Evolutionary conservation across 2,329 filamentous ascomycete species (phyloP).

Genomic region (Tolypocladium sp.): DNA sequence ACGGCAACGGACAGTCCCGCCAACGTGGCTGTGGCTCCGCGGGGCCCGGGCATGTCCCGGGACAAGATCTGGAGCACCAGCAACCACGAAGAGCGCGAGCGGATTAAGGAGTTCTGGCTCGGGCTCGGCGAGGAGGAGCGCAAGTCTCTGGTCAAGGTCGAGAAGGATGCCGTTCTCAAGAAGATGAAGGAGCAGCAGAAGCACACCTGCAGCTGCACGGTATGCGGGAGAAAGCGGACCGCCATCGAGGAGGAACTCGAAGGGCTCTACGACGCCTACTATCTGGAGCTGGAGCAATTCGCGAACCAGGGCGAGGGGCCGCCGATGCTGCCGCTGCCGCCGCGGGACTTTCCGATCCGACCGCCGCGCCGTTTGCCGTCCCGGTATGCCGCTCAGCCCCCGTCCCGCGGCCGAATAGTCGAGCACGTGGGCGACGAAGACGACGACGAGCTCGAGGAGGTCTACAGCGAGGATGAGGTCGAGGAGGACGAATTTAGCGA

Average conservation of each 20-base stretch:
- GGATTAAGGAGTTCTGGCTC: constrained; percentile 98
- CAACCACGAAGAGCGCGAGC: constrained; percentile 86
- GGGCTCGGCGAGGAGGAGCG: constrained; percentile 89
- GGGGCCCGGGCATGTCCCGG: constrained; percentile 45
- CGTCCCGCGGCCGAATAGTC: constrained; percentile 66
- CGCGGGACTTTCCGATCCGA: constrained; percentile 53
- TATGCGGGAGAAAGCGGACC: constrained; percentile 90
- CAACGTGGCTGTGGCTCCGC: constrained; percentile 19
- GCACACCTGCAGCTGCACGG: constrained; percentile 95
- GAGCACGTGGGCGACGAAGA: constrained; percentile 52
- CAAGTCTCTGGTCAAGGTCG: constrained; percentile 91
- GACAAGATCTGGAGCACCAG: constrained; percentile 98
- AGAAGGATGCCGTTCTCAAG: constrained; percentile 93
- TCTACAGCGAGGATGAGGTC: constrained; percentile 41
- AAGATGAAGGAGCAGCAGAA: constrained; percentile 99
- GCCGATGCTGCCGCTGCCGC: constrained; percentile 33
- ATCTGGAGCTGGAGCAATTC: constrained; percentile 95
- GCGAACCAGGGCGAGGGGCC: constrained; percentile 71
- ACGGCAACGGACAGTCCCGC: background rate
- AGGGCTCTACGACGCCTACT: constrained; percentile 96
- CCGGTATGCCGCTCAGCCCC: constrained; percentile 55
- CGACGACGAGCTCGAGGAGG: constrained; percentile 44
- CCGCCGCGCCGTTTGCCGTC: constrained; percentile 48
- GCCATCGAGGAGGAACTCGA: constrained; percentile 98
- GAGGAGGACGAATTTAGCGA: constrained; percentile 56